Evolutionary conservation across 2,329 filamentous ascomycete species (phyloP), one percentile per base, ranked within the genome.

Genomic region (Alternaria ventricosa): DNA sequence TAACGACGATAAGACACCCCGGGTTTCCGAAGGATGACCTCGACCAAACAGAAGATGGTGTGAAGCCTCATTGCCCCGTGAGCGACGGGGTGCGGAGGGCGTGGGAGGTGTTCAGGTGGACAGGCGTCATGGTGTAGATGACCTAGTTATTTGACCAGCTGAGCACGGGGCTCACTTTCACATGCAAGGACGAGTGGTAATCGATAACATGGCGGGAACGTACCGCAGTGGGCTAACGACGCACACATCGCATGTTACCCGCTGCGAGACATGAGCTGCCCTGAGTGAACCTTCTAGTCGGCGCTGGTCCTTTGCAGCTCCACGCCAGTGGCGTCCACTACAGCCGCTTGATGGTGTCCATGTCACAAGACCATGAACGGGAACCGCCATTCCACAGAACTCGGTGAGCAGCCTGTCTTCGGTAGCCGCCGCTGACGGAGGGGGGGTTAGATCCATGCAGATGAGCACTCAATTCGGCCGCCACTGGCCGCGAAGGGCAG

Each of bases 231-330:
- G 55, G 49, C 23, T 43, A 69, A 61, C 63, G 63, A 70, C 66
- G 70, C 66, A 71, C 61, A 58, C 65, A 55, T 59, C 51, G 67
- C 71, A 66, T 72, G 66, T 62, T 64, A 68, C 69, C 70, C 67
- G 72, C 73, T 74, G 72, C 74, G 71, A 74, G 72, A 74, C 75
- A 74, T 72, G 68, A 63, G 72, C 65, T 68, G 73, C 67, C 72
- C 66, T 71, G 71, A 53, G 49, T 41, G 49, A 67, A 54, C 60
- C 68, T 62, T 50, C 58, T 68, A 54, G 59, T 59, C 63, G 72
- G 70, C 61, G 41, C 30, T 27, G 30, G 66, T 70, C 70, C 67
- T 64, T 67, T 71, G 71, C 70, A 72, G 70, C 68, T 70, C 71
- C 67, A 67, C 75, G 72, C 71, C 73, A 70, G 67, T 75, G 69